Percentiles rank a stretch among this genome's conserved stretches.
Conservation (phyloP, 2,329 filamentous ascomycete species). For the Drechslerella coelobrocha region DNA sequence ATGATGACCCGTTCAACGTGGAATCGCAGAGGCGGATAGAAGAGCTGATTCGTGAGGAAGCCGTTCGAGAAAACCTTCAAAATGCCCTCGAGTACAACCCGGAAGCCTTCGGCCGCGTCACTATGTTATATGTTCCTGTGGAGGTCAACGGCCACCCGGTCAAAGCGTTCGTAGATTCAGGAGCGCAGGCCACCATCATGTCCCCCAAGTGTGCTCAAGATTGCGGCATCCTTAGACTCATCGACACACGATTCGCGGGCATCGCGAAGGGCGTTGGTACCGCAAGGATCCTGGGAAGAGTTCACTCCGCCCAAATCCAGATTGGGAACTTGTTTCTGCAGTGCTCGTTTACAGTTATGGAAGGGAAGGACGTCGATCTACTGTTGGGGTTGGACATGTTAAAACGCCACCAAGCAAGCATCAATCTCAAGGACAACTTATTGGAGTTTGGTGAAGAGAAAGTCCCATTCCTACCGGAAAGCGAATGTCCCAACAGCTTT, state of each 20-base stretch:
- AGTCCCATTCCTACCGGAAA: slow-evolving; percentile 87
- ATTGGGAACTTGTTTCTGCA: slow-evolving; percentile 86
- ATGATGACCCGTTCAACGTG: slow-evolving; percentile 91
- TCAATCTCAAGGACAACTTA: slow-evolving; percentile 83
- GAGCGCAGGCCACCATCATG: slow-evolving; percentile 98
- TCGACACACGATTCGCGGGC: slow-evolving; percentile 89
- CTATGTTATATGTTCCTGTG: slow-evolving; percentile 95
- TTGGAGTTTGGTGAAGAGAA: slow-evolving; percentile 87
- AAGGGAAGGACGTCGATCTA: slow-evolving; percentile 94
- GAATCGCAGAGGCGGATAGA: slow-evolving; percentile 92
- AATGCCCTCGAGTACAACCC: slow-evolving; percentile 97
- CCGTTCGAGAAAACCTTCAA: slow-evolving; percentile 92
- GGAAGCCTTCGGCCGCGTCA: slow-evolving; percentile 93
- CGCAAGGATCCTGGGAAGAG: slow-evolving; percentile 89
- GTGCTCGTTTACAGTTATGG: slow-evolving; percentile 99
- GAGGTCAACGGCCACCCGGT: slow-evolving; percentile 91
- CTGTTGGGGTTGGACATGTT: slow-evolving; percentile 95
- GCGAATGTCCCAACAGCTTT: slow-evolving; percentile 86
- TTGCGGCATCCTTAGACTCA: slow-evolving; percentile 94
- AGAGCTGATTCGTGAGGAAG: slow-evolving; percentile 94
- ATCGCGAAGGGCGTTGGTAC: slow-evolving; percentile 94
- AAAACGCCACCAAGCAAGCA: slow-evolving; percentile 89
- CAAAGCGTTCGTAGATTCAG: slow-evolving; percentile 96
- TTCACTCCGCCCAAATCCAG: slow-evolving; percentile 93
- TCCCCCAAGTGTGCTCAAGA: slow-evolving; percentile 87